A percentile compares a stretch with the other conserved stretches of the same genome.
Evolutionary conservation across 371 early-diverging fungal genomes (phyloP).

Genomic region (Apophysomyces elegans): DNA sequence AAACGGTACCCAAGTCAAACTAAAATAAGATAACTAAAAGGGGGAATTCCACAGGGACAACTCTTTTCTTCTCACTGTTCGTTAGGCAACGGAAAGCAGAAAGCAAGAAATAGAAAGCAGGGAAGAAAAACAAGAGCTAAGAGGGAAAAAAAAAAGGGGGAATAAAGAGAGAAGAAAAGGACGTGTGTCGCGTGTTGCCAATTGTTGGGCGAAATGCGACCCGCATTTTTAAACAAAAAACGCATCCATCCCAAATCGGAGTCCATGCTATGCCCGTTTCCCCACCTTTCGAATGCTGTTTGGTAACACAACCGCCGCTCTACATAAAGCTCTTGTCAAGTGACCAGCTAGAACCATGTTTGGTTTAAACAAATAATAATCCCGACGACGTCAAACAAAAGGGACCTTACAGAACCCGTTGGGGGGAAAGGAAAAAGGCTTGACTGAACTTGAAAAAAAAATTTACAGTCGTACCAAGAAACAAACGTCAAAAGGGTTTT

Average conservation of each 20-base stretch:
- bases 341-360: conserved; percentile 6
- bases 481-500: conserved; percentile 7
- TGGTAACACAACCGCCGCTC: conserved; percentile 9
- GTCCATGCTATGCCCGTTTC: conserved; percentile 11
- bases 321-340: conserved; percentile 10
- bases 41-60: not conserved
- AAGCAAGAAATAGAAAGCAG: conserved; percentile 3
- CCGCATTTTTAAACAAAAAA: conserved; percentile 16
- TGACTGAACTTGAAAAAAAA: conserved; percentile 7
- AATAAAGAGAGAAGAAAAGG: conserved; percentile 10
- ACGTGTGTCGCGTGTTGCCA: conserved; percentile 12
- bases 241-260: conserved; percentile 12
- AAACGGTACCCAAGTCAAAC: conserved; percentile 7
- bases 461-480: conserved; percentile 5
- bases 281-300: conserved; percentile 1
- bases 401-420: not conserved
- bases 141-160: conserved; percentile 10
- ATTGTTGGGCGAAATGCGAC: conserved; percentile 15
- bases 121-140: conserved; percentile 9
- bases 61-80: not conserved
- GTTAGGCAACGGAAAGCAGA: no score
- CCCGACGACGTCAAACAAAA: conserved; percentile 15
- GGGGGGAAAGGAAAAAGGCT: not conserved
- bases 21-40: conserved; percentile 2
- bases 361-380: conserved; percentile 17